Conservation (phyloP, 2,329 filamentous ascomycete genomes). For the Pseudocercospora fuligena region DNA sequence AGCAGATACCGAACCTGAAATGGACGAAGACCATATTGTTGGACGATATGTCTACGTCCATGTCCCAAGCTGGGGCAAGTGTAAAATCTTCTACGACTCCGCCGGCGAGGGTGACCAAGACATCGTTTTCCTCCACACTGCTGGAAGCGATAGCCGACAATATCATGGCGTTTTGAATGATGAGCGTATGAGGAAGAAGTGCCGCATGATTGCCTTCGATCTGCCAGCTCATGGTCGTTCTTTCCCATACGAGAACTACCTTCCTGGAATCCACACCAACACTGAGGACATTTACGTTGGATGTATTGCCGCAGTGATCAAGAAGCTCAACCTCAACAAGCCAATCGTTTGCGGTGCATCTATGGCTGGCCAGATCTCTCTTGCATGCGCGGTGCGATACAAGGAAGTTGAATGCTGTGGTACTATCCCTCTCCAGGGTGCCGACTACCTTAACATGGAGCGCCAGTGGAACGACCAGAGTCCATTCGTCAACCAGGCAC, state of each 20-base stretch:
- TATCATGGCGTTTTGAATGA: constrained; percentile 61
- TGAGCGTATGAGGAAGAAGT: constrained; percentile 51
- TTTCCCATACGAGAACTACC: constrained; percentile 50
- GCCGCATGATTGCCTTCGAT: constrained; percentile 57
- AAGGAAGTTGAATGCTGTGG: constrained; percentile 54
- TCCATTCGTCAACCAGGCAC: constrained; percentile 53
- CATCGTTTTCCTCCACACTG: constrained; percentile 46
- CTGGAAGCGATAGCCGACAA: constrained; percentile 53
- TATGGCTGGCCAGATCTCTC: constrained; percentile 57
- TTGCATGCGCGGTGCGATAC: constrained; percentile 53
- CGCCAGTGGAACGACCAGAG: constrained; percentile 51
- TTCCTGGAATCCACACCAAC: constrained; percentile 52
- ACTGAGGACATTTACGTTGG: constrained; percentile 55
- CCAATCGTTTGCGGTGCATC: constrained; percentile 56
- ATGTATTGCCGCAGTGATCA: constrained; percentile 52
- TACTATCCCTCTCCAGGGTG: constrained; percentile 54
- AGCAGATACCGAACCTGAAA: constrained; percentile 46
- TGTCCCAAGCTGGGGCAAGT: constrained; percentile 53
- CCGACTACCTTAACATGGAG: constrained; percentile 49
- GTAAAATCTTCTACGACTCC: constrained; percentile 57
- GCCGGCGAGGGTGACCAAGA: constrained; percentile 53
- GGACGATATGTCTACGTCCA: constrained; percentile 55
- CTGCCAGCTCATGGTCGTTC: constrained; percentile 56
- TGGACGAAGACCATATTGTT: constrained; percentile 51
- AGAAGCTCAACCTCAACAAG: constrained; percentile 49